Percentiles rank a stretch among this genome's conserved stretches.
phyloP scores from a whole-genome alignment of 805 yeast species.

The Starmerella asiatica region DNA sequence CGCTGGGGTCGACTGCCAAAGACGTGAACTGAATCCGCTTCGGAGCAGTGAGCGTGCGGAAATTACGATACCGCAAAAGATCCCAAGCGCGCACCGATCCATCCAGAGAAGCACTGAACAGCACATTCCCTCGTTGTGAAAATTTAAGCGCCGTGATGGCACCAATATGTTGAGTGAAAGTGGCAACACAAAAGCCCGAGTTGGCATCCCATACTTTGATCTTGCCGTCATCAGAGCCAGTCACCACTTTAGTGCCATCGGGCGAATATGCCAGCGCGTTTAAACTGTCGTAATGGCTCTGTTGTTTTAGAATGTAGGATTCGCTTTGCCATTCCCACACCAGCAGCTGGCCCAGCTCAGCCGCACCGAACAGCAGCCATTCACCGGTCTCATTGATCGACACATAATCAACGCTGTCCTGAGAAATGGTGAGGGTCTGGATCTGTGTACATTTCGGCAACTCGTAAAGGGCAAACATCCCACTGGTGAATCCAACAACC shows the following conservation, averaged over 20 bases:
- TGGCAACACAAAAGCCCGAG: constrained; percentile 84
- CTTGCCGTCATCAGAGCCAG: constrained; percentile 94
- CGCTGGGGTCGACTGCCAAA: constrained; percentile 91
- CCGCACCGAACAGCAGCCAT: constrained; percentile 93
- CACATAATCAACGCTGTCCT: constrained; percentile 73
- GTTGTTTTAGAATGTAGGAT: constrained; percentile 86
- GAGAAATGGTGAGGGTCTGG: constrained; percentile 86
- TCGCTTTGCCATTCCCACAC: constrained; percentile 99
- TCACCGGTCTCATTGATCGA: constrained; percentile 74
- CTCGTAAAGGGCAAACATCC: constrained; percentile 85
- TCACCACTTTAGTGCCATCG: constrained; percentile 82
- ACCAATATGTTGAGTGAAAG: constrained; percentile 81
- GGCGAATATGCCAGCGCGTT: constrained; percentile 80
- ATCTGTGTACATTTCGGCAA: constrained; percentile 35
- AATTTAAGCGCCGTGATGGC: constrained; percentile 80
- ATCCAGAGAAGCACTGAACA: constrained; percentile 83
- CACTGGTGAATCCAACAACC: constrained; percentile 80
- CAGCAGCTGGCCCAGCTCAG: constrained; percentile 77
- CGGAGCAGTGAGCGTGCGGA: constrained; percentile 87
- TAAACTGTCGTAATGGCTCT: constrained; percentile 89
- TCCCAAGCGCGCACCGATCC: constrained; percentile 99
- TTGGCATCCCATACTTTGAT: constrained; percentile 90
- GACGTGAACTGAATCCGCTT: constrained; percentile 75
- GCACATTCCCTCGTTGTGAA: constrained; percentile 78
- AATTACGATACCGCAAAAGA: constrained; percentile 78